Evolutionary conservation across 345 rosid genomes (phyloP).

Genomic region (Psidium friedrichsthalianum): DNA sequence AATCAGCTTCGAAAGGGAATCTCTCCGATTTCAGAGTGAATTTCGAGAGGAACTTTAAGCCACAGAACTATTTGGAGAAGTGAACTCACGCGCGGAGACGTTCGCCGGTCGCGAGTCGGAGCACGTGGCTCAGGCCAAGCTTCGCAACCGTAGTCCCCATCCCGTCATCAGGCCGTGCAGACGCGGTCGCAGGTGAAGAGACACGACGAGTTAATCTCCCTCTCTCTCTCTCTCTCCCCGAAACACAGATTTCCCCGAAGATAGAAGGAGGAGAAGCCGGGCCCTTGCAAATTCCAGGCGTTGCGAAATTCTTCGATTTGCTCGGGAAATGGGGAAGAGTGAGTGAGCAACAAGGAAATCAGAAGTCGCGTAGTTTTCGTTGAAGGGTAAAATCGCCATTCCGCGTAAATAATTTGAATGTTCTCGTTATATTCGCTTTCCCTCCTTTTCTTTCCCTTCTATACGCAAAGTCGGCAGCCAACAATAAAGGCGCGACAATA

Average conservation of each 20-base stretch:
- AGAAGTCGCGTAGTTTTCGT: too few species aligned
- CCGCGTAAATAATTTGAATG: not conserved
- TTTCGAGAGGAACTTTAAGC: not conserved
- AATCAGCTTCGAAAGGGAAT: not conserved
- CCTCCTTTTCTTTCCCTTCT: not conserved
- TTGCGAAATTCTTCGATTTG: not conserved
- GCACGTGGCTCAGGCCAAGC: not conserved
- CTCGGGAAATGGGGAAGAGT: not conserved
- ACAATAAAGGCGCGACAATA: not conserved
- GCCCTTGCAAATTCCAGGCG: not conserved
- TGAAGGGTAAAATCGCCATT: not conserved
- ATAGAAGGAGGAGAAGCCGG: not conserved
- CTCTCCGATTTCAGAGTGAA: rapidly evolving
- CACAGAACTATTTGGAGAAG: not conserved
- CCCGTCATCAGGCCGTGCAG: not conserved
- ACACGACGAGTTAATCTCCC: too few species aligned
- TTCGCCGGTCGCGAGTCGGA: not conserved
- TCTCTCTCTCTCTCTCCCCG: too few species aligned
- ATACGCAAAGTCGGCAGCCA: not conserved
- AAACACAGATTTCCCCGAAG: too few species aligned
- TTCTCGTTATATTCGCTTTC: not conserved
- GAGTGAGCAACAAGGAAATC: not conserved
- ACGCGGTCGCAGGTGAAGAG: not conserved
- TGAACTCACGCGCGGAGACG: not conserved
- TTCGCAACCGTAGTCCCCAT: not conserved